Percentiles rank a stretch among this genome's conserved stretches.
Evolutionary conservation across 1,284 basidiomycete species (phyloP).

Genomic region (Irpex sp.): DNA sequence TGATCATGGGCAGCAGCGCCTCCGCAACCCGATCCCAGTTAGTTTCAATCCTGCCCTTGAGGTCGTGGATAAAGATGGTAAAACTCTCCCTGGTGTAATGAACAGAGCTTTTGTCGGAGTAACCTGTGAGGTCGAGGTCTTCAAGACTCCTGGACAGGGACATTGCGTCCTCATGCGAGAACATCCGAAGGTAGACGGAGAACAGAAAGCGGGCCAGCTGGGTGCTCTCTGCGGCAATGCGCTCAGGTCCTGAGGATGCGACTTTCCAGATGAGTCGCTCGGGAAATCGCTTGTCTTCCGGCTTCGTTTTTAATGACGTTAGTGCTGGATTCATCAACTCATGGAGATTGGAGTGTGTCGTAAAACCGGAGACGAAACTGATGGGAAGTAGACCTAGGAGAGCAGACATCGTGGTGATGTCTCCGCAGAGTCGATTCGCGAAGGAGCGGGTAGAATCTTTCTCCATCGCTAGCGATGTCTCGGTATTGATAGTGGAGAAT

Average conservation of each 20-base stretch:
- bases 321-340: slow-evolving; percentile 30
- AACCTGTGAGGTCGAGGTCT: too few relatives aligned
- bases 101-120: slow-evolving; percentile 24
- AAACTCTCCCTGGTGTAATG: slow-evolving; percentile 46
- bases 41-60: not conserved
- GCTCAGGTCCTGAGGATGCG: slow-evolving; percentile 8
- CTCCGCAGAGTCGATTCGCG: slow-evolving; percentile 31
- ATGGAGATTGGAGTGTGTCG: slow-evolving; percentile 38
- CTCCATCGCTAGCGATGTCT: slow-evolving; percentile 31
- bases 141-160: too few relatives aligned
- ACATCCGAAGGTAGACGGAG: slow-evolving; percentile 45
- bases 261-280: slow-evolving; percentile 42
- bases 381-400: slow-evolving; percentile 40
- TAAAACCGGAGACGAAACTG: slow-evolving; percentile 38
- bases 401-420: slow-evolving; percentile 36
- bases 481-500: slow-evolving; percentile 38
- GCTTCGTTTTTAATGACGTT: too few relatives aligned
- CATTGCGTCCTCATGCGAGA: slow-evolving; percentile 33
- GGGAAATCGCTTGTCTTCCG: slow-evolving; percentile 36
- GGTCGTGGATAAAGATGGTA: slow-evolving; percentile 21
- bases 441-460: slow-evolving; percentile 30
- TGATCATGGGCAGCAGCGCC: not conserved
- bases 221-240: slow-evolving; percentile 20
- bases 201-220: slow-evolving; percentile 42
- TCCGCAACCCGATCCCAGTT: slow-evolving; percentile 3